Percentiles rank a stretch among this genome's conserved stretches.
These are phyloP conservation scores for Wickerhamomyces bisporus DNA, from an alignment of 805 yeast genomes.

Conservation along the genomic window DNA sequence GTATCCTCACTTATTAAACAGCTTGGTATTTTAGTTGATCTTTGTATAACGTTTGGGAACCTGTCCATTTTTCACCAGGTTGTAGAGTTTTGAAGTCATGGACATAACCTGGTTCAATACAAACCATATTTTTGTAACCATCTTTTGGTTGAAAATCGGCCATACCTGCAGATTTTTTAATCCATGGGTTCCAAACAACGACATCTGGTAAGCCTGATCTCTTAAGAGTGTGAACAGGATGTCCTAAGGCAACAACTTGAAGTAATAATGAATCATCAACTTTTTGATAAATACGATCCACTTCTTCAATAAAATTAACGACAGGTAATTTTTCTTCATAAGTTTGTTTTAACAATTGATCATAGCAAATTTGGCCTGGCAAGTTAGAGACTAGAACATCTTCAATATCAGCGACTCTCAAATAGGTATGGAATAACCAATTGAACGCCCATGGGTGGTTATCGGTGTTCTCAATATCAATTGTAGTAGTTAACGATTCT, in stretches of 20 bases:
- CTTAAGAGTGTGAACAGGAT: conserved; percentile 62
- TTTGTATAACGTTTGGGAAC: conserved; percentile 51
- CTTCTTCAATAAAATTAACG: conserved; percentile 66
- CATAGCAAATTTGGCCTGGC: conserved; percentile 65
- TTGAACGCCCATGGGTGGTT: conserved; percentile 69
- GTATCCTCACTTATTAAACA: conserved; percentile 20
- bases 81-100: conserved; percentile 54
- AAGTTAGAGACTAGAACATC: conserved; percentile 75
- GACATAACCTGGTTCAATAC: conserved; percentile 93
- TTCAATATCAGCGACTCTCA: conserved; percentile 68
- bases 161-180: conserved; percentile 74
- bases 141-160: conserved; percentile 81
- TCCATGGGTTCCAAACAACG: conserved; percentile 99
- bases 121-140: conserved; percentile 84
- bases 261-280: conserved; percentile 50
- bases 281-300: conserved; percentile 76
- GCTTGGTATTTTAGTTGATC: conserved; percentile 62
- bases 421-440: conserved; percentile 92
- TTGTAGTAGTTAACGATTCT: conserved; percentile 56
- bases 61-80: conserved; percentile 77
- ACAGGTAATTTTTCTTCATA: conserved; percentile 74
- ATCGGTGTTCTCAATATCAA: conserved; percentile 75
- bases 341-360: conserved; percentile 62
- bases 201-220: conserved; percentile 58
- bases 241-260: conserved; percentile 67